These are phyloP conservation scores for Platismatia glauca DNA, from an alignment of 495 filamentous ascomycete genomes.

Conservation along the genomic window DNA sequence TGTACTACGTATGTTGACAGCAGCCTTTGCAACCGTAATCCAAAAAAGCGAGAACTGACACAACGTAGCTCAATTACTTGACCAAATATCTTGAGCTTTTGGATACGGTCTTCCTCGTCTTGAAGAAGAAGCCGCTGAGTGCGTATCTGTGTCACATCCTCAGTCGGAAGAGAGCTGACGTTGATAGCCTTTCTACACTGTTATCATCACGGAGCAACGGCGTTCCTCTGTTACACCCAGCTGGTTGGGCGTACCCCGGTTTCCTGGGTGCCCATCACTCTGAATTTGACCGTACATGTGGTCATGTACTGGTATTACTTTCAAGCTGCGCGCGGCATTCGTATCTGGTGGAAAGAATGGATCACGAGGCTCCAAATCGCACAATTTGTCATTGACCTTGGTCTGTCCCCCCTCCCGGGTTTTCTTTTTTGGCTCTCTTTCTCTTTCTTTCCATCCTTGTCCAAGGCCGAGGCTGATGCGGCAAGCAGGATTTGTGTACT, in stretches of 20 bases:
- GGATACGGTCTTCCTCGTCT: constrained; percentile 72
- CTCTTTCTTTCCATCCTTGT: not conserved
- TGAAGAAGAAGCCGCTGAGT: constrained; percentile 70
- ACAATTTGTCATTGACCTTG: constrained; percentile 43
- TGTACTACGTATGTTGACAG: constrained; percentile 61
- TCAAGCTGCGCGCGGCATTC: constrained; percentile 71
- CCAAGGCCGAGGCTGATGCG: constrained; percentile 5
- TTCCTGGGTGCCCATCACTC: constrained; percentile 63
- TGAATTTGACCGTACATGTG: constrained; percentile 68
- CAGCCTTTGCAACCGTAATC: not conserved
- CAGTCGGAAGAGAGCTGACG: constrained; percentile 13
- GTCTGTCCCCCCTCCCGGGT: not conserved
- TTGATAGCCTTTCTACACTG: constrained; percentile 70
- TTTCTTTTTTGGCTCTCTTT: not conserved
- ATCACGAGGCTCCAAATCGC: constrained; percentile 78
- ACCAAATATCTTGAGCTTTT: constrained; percentile 76
- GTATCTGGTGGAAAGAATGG: constrained; percentile 88
- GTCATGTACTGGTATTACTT: constrained; percentile 63
- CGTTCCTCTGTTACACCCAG: constrained; percentile 79
- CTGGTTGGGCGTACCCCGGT: constrained; percentile 70
- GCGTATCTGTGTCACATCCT: constrained; percentile 42
- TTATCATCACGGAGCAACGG: constrained; percentile 78
- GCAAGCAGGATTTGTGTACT: constrained; percentile 26
- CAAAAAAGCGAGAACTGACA: constrained; percentile 11
- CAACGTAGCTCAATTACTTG: constrained; percentile 66